A percentile compares a stretch with the other conserved stretches of the same genome.
Evolutionary conservation across 2,329 filamentous ascomycete genomes (phyloP).

Genomic region (Nemania bipapillata): DNA sequence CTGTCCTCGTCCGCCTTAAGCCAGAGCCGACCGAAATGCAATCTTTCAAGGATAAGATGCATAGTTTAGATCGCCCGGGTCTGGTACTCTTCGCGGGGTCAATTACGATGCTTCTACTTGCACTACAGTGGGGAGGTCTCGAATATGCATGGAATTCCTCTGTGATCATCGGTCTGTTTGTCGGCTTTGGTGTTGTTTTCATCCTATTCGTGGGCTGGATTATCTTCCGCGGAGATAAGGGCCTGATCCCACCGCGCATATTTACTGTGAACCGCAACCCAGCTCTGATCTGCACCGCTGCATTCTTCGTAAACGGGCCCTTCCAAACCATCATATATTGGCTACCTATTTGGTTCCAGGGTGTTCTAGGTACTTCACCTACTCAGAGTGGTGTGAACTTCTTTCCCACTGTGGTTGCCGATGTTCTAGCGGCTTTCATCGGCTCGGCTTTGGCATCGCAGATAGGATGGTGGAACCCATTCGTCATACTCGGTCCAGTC

Average conservation of each 20-base stretch:
- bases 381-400: slow-evolving; percentile 31
- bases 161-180: slow-evolving; percentile 41
- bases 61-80: neutral
- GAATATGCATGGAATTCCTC: slow-evolving; percentile 39
- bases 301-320: slow-evolving; percentile 40
- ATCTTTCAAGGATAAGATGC: neutral
- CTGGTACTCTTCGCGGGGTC: neutral
- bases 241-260: slow-evolving; percentile 34
- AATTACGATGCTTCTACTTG: slow-evolving; percentile 36
- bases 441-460: slow-evolving; percentile 28
- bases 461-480: slow-evolving; percentile 38
- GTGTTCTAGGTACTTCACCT: slow-evolving; percentile 16
- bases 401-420: slow-evolving; percentile 38
- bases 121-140: slow-evolving; percentile 36
- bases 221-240: slow-evolving; percentile 19
- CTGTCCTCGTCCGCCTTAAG: neutral
- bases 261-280: slow-evolving; percentile 34
- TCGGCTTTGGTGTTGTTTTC: slow-evolving; percentile 26
- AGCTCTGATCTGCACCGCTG: slow-evolving; percentile 11
- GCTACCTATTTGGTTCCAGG: slow-evolving; percentile 43
- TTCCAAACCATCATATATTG: slow-evolving; percentile 40
- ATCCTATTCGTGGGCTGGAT: slow-evolving; percentile 35
- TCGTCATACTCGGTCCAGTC: slow-evolving; percentile 32
- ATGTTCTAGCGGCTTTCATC: slow-evolving; percentile 35
- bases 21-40: neutral